phyloP scores from a whole-genome alignment of 345 rosid species.

The Combretum micranthum region DNA sequence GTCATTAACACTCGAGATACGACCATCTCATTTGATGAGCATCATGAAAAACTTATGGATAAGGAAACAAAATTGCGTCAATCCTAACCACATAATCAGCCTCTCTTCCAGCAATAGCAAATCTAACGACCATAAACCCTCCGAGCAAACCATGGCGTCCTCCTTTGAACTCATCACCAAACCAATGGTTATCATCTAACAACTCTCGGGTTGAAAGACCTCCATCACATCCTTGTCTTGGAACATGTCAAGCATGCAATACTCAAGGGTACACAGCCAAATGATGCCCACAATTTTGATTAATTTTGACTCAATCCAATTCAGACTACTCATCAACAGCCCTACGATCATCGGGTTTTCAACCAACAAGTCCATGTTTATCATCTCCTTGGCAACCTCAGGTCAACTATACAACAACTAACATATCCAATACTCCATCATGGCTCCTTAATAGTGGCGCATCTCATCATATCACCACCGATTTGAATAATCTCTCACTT shows the following conservation, averaged over 20 bases:
- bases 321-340: neutral
- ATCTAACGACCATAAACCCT: too few relatives aligned
- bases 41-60: slow-evolving; percentile 1
- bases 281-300: neutral
- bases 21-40: neutral
- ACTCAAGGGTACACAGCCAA: slow-evolving; percentile 1
- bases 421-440: too few relatives aligned
- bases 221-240: too few relatives aligned
- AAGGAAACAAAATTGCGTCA: neutral
- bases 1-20: neutral
- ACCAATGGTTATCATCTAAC: too few relatives aligned
- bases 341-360: neutral
- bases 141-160: neutral
- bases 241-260: neutral
- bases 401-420: too few relatives aligned
- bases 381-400: neutral
- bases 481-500: slow-evolving; percentile 1
- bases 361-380: neutral
- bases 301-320: neutral
- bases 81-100: neutral
- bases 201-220: too few relatives aligned
- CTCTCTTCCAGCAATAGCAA: neutral
- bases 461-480: slow-evolving; percentile 3
- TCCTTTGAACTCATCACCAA: neutral
- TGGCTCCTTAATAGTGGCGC: slow-evolving; percentile 1